Conservation (phyloP, 768 basidiomycete species). For the Xerocomus brunneocitrinus region DNA sequence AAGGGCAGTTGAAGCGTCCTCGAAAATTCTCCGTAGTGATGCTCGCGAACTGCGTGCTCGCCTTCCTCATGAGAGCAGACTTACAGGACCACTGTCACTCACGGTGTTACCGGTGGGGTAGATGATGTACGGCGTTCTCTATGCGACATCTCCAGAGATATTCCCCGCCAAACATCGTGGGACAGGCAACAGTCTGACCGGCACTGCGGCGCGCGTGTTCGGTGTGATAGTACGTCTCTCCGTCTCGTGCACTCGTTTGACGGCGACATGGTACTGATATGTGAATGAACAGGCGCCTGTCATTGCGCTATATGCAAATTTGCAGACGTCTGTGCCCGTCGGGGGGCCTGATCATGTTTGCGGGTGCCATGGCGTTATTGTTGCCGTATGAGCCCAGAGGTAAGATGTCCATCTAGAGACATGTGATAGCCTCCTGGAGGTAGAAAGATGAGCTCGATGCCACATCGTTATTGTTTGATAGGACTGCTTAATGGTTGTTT, state of each 20-base stretch:
- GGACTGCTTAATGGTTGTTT: too few relatives aligned
- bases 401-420: constrained; percentile 56
- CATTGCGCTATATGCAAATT: constrained; percentile 65
- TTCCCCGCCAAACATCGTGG: constrained; percentile 72
- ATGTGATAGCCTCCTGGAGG: too few relatives aligned
- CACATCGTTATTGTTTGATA: too few relatives aligned
- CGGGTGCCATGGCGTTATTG: constrained; percentile 55
- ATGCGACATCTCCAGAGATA: constrained; percentile 64
- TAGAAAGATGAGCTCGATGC: too few relatives aligned
- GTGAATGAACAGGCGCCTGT: constrained; percentile 50
- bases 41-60: too few relatives aligned
- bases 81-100: neutral
- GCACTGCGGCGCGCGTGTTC: constrained; percentile 59
- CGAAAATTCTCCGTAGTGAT: too few relatives aligned
- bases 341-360: constrained; percentile 56
- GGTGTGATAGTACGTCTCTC: constrained; percentile 55
- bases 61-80: too few relatives aligned
- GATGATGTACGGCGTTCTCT: constrained; percentile 76
- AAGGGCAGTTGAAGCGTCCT: too few relatives aligned
- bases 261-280: neutral
- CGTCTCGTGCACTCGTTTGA: neutral
- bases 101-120: constrained; percentile 17
- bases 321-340: constrained; percentile 63
- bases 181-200: constrained; percentile 63
- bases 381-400: constrained; percentile 74